phyloP scores from a whole-genome alignment of 2,329 filamentous ascomycete genomes.

The Xylaria digitata region DNA sequence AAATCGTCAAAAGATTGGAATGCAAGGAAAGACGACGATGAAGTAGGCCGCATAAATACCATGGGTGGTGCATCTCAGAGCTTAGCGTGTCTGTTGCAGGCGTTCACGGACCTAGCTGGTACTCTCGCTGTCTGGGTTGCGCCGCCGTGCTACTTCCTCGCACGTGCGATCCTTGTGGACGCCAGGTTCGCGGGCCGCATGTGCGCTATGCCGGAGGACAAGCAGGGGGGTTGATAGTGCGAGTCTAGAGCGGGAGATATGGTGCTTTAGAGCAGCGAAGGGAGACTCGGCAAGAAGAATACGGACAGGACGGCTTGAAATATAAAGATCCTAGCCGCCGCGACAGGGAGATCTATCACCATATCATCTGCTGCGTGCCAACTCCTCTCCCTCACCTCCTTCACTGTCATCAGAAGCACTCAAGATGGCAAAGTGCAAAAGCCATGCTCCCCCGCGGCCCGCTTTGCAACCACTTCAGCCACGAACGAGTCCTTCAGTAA shows the following conservation, averaged over 20 bases:
- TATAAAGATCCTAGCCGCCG: conserved; percentile 67
- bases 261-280: conserved; percentile 9
- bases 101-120: conserved; percentile 81
- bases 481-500: conserved; percentile 94
- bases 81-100: conserved; percentile 79
- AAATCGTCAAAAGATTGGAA: background rate
- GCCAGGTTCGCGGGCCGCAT: conserved; percentile 76
- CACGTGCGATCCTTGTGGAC: conserved; percentile 86
- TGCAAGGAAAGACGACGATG: background rate
- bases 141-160: conserved; percentile 85
- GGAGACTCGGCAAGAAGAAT: no score
- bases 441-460: conserved; percentile 73
- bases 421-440: no score
- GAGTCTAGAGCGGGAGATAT: conserved; percentile 37
- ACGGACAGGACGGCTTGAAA: no score
- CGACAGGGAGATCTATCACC: conserved; percentile 82
- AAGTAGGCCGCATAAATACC: conserved; percentile 74
- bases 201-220: conserved; percentile 79
- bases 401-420: no score
- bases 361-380: conserved; percentile 89
- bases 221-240: conserved; percentile 76
- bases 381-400: no score
- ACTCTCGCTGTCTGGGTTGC: conserved; percentile 84
- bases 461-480: conserved; percentile 68
- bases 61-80: conserved; percentile 89